These are phyloP conservation scores for Leptomonas pyrrhocoris DNA, from an alignment of 208 protist species.

Conservation along the genomic window DNA sequence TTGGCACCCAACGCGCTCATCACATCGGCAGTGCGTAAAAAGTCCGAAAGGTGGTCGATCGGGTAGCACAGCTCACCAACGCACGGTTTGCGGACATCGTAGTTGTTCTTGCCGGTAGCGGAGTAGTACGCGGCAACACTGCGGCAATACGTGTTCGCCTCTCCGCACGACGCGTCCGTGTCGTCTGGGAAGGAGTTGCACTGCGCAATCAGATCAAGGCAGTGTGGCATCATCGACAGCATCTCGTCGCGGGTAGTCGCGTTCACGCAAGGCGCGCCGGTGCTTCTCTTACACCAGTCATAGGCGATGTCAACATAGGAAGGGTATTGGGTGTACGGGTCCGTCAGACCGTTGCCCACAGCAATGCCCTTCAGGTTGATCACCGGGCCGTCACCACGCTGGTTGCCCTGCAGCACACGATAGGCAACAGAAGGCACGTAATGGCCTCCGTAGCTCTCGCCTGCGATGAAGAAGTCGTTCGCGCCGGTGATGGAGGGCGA, in stretches of 20 bases:
- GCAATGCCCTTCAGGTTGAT: constrained; percentile 76
- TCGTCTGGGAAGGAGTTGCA: constrained; percentile 33
- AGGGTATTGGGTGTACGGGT: constrained; percentile 78
- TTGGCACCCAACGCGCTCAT: not conserved
- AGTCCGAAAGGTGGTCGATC: not conserved
- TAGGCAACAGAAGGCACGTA: constrained; percentile 66
- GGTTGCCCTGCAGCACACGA: constrained; percentile 52
- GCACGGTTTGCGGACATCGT: constrained; percentile 82
- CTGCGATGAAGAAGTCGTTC: constrained; percentile 81
- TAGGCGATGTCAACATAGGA: constrained; percentile 66
- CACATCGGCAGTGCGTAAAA: not conserved
- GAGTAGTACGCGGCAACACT: constrained; percentile 22
- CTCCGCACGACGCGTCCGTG: constrained; percentile 17
- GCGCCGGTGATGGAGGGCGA: constrained; percentile 50
- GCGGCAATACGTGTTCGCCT: not conserved
- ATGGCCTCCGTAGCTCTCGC: constrained; percentile 87
- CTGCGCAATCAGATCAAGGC: constrained; percentile 38
- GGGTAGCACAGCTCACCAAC: constrained; percentile 12
- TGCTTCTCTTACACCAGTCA: constrained; percentile 53
- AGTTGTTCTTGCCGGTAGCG: constrained; percentile 70
- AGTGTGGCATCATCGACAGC: constrained; percentile 46
- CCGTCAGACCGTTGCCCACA: constrained; percentile 91
- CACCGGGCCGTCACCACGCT: constrained; percentile 26
- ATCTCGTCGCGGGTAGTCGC: constrained; percentile 47
- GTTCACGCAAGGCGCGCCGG: constrained; percentile 58